A percentile compares a stretch with the other conserved stretches of the same genome.
Evolutionary conservation across 495 filamentous ascomycete species (phyloP).

Genomic region (Lineolata rhizophorae): DNA sequence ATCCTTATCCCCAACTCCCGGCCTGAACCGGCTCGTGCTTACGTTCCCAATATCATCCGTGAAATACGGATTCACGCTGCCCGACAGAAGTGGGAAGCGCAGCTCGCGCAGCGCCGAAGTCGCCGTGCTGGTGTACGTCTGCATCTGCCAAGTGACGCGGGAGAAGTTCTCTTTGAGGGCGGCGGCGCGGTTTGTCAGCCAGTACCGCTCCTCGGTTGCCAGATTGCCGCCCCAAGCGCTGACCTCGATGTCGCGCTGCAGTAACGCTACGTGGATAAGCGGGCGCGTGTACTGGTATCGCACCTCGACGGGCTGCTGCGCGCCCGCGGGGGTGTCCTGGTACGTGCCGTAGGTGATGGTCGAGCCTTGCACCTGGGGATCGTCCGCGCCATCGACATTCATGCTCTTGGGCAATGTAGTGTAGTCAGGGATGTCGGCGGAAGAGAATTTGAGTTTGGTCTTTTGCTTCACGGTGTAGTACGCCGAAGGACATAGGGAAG

Average conservation of each 20-base stretch:
- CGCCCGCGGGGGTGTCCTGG: slow-evolving; percentile 49
- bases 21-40: slow-evolving; percentile 74
- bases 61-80: slow-evolving; percentile 73
- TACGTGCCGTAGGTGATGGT: slow-evolving; percentile 90
- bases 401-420: slow-evolving; percentile 41
- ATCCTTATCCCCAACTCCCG: slow-evolving; percentile 33
- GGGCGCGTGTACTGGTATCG: slow-evolving; percentile 95
- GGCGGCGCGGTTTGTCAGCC: slow-evolving; percentile 67
- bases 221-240: slow-evolving; percentile 97
- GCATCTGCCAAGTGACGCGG: slow-evolving; percentile 60
- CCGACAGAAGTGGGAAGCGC: slow-evolving; percentile 52
- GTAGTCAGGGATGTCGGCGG: slow-evolving; percentile 58
- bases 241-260: slow-evolving; percentile 84
- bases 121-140: slow-evolving; percentile 52
- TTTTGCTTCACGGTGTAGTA: slow-evolving; percentile 82
- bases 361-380: slow-evolving; percentile 63
- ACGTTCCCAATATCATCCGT: slow-evolving; percentile 95
- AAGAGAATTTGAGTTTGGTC: slow-evolving; percentile 83
- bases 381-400: slow-evolving; percentile 33
- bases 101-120: slow-evolving; percentile 64
- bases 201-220: slow-evolving; percentile 84
- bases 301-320: slow-evolving; percentile 44
- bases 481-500: slow-evolving; percentile 55
- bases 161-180: slow-evolving; percentile 67
- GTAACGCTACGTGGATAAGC: slow-evolving; percentile 44